Base-by-base conservation (phyloP, 1,284 basidiomycete genomes). In the Singerocomus rubriflavus region DNA sequence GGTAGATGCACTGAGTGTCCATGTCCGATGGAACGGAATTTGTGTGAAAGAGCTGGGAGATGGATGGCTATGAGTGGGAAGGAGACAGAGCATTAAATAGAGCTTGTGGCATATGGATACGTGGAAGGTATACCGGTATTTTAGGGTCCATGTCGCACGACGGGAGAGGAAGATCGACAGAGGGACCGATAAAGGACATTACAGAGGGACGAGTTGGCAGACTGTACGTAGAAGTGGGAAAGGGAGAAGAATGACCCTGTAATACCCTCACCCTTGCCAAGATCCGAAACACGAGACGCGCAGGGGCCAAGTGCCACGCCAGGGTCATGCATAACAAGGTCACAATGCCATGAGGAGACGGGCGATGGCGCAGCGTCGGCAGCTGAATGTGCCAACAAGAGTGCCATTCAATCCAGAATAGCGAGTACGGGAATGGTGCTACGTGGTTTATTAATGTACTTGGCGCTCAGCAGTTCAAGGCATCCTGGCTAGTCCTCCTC, bases 21-120 rank as follows among this genome's bases (percentile, higher is more conserved):
- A 48, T 46, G 14, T 49, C 49, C 10, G 67, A 64, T 8, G 66
- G 64, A 6, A 68, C 55, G 0, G 48, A 46, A 49, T 69, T 65
- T 11, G 64, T 65, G 7, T 33, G 46, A 35, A 65, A 69, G 37
- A 69, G 66, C 21, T 55, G 51, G 5, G 63, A 52, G 44, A 65
- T 68, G 0, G 64, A 65, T 8, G 46, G 35, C 64, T 65, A 26
- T 0, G 21, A 29, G 39, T 6, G 12, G 26, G 1, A 5, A 11
- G 6, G 4, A 13, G 33, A 3, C 6, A 14, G 14, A n/a, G 9
- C 8, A 35, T 41, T 12, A 36, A 37, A 30, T 14, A 14, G 17
- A 12, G 16, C 8, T 21, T 49, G 32, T 9, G 26, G 30, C 17
- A 29, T 16, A 13, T 12, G 37, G 16, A n/a, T 6, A 5, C 37